A percentile compares a stretch with the other conserved stretches of the same genome.
Evolutionary conservation across 139 green algal species (phyloP).

Genomic region (Chlamydomonas schloesseri): DNA sequence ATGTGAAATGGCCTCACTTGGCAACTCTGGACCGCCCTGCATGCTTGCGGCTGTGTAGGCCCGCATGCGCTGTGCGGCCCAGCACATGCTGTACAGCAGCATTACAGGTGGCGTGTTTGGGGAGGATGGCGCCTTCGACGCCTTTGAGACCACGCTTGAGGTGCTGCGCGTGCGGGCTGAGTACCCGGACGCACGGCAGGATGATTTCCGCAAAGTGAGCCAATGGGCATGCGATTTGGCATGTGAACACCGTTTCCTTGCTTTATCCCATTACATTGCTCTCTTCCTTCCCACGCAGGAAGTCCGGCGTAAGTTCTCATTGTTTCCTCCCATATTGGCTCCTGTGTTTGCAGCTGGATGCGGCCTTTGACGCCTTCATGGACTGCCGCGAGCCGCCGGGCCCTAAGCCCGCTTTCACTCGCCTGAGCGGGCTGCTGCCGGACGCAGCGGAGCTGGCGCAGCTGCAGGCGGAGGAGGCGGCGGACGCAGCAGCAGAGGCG

Average conservation of each 20-base stretch:
- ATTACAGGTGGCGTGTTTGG: constrained; percentile 40
- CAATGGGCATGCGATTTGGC: no score
- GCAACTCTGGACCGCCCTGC: no score
- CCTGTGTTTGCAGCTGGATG: not conserved
- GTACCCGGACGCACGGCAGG: constrained; percentile 5
- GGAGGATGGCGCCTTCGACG: constrained; percentile 50
- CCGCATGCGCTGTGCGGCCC: constrained; percentile 39
- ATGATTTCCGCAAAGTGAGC: not conserved
- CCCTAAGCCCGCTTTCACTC: not conserved
- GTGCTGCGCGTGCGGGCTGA: constrained; percentile 6
- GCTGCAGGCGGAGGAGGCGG: not conserved
- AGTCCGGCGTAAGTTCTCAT: no score
- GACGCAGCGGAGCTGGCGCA: not conserved
- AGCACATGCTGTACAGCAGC: constrained; percentile 49
- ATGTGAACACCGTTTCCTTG: no score
- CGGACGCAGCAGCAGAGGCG: not conserved
- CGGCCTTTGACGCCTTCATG: constrained; percentile 29
- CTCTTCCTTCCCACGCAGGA: no score
- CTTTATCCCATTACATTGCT: no score
- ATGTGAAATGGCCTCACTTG: no score
- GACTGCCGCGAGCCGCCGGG: constrained; percentile 3
- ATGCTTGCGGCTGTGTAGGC: constrained; percentile 16
- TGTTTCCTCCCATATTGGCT: no score
- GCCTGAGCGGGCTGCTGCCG: not conserved
- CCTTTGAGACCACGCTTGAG: constrained; percentile 45